Percentiles rank a stretch among this genome's conserved stretches.
Evolutionary conservation across 352 stramenopile genomes (phyloP).

Genomic region (Phytophthora tubulina): DNA sequence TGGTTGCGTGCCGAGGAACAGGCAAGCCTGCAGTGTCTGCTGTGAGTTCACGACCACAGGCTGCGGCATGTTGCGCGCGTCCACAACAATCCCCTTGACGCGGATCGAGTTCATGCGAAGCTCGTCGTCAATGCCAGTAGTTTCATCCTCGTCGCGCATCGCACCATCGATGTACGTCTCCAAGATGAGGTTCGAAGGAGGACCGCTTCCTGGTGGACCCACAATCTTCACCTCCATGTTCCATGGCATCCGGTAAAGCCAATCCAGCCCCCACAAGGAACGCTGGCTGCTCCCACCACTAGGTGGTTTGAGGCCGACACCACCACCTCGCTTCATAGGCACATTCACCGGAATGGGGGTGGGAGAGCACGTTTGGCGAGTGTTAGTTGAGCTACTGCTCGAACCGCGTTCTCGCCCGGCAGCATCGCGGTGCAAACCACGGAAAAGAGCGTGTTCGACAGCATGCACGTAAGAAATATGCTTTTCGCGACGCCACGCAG

Average conservation of each 20-base stretch:
- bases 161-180: conserved; percentile 90
- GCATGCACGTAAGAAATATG: conserved; percentile 88
- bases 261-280: conserved; percentile 87
- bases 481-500: conserved; percentile 83
- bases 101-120: conserved; percentile 90
- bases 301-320: conserved; percentile 50
- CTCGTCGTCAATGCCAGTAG: conserved; percentile 79
- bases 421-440: conserved; percentile 83
- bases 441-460: conserved; percentile 85
- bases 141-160: conserved; percentile 78
- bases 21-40: conserved; percentile 87
- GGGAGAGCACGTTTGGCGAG: conserved; percentile 63
- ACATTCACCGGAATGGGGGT: conserved; percentile 89
- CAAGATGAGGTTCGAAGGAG: conserved; percentile 88
- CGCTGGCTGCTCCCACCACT: conserved; percentile 73
- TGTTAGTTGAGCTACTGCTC: conserved; percentile 41
- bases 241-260: conserved; percentile 92
- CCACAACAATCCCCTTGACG: conserved; percentile 89
- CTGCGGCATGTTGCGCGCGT: conserved; percentile 88
- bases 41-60: conserved; percentile 89
- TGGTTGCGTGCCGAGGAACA: conserved; percentile 88
- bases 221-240: conserved; percentile 94
- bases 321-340: conserved; percentile 80
- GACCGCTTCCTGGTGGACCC: conserved; percentile 81
- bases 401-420: conserved; percentile 66